These are phyloP conservation scores for Biscogniauxia sp. DNA, from an alignment of 2,329 filamentous ascomycete species.

Conservation along the genomic window DNA sequence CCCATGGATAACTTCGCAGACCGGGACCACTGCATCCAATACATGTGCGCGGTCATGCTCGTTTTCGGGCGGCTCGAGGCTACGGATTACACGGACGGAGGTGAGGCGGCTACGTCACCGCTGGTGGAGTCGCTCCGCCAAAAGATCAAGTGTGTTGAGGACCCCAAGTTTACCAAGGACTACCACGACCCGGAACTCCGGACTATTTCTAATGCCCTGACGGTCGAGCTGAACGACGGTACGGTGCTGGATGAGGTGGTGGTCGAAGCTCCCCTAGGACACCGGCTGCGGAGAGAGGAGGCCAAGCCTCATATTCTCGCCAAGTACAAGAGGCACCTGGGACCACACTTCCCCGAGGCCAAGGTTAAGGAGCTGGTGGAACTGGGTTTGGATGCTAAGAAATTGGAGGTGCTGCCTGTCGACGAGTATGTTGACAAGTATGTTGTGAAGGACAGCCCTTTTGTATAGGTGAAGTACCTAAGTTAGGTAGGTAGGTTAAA, in stretches of 20 bases:
- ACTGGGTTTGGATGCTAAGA: constrained; percentile 71
- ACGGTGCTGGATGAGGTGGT: constrained; percentile 86
- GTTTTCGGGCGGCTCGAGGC: constrained; percentile 91
- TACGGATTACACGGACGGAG: constrained; percentile 88
- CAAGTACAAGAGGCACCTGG: constrained; percentile 93
- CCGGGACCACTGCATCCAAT: constrained; percentile 98
- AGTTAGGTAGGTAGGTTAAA: neutral
- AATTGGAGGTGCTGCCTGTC: constrained; percentile 76
- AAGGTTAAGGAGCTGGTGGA: constrained; percentile 81
- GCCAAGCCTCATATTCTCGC: constrained; percentile 94
- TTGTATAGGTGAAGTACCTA: constrained; percentile 37
- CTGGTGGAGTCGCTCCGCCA: constrained; percentile 89
- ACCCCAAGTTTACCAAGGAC: constrained; percentile 88
- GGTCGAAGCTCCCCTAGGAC: constrained; percentile 91
- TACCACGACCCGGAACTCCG: constrained; percentile 94
- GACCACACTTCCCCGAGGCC: constrained; percentile 73
- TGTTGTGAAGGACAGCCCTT: constrained; percentile 61
- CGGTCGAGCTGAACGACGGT: constrained; percentile 91
- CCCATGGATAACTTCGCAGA: constrained; percentile 99
- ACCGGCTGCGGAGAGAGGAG: constrained; percentile 87
- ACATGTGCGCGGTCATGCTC: constrained; percentile 98
- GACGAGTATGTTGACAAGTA: constrained; percentile 85
- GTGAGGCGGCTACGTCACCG: constrained; percentile 85
- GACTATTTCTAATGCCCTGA: constrained; percentile 96
- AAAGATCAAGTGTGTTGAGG: constrained; percentile 95